Base-by-base conservation (phyloP, 2,329 filamentous ascomycete genomes). In the Aspergillus hiratsukae region DNA sequence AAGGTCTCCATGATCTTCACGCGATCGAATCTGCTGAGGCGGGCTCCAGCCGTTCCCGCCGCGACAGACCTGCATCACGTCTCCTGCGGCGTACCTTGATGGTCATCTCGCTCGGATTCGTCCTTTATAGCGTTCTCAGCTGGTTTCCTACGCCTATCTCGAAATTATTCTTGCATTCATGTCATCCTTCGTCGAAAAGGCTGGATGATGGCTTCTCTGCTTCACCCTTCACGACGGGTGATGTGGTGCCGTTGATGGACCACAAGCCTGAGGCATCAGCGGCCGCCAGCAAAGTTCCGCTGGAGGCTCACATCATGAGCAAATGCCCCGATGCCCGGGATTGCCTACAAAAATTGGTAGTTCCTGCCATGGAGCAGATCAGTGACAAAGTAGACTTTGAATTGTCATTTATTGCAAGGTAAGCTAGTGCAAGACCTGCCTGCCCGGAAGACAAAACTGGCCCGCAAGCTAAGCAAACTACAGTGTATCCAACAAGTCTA, bases 281-380 rank as follows among this genome's bases (percentile, higher is more conserved):
- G 40, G 37, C 27, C 5, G 55, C 21, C 28, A 41, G 55, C 28
- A 69, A 62, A 56, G 88, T 97, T 4, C 89, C 91, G 3, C 76
- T 99, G 2, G 94, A 99, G 72, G 90, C 91, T 55, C 93, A 97
- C 73, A 94, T 97, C 66, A 99, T 97, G 87, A 90, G 87, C 76
- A 97, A 97, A 80, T 99, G 94, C 68, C 92, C 93, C 0, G 94
- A 99, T 74, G 91, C 94, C 2, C 83, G 81, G 72, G 88, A 90
- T 69, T 97, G 93, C 68, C 79, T 99, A 21, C 84, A 85, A 59
- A 79, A 91, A 58, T 77, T 99, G 64, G 81, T 99, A 25, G 76
- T 97, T 17, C 94, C 94, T 0, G 83, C 87, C 23, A 97, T 99
- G 92, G 85, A 91, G 73, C 83, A 84, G 57, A 83, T 92, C 40